phyloP scores from a whole-genome alignment of 2,329 filamentous ascomycete species.

The Diplodia intermedia region DNA sequence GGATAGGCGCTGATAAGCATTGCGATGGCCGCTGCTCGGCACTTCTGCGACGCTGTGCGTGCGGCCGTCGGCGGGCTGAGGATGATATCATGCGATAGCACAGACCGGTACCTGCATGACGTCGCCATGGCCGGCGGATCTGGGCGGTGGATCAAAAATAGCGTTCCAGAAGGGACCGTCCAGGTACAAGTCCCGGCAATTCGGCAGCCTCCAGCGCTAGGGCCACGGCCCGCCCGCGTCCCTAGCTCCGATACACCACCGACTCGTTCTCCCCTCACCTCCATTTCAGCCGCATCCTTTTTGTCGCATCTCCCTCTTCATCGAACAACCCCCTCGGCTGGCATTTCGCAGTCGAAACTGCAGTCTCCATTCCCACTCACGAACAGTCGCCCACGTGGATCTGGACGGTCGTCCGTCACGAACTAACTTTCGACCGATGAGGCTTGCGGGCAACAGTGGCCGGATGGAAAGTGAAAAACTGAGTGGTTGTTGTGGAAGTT shows the following conservation, averaged over 20 bases:
- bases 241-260: background rate
- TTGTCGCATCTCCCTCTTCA: background rate
- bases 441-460: too few relatives aligned
- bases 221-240: constrained; percentile 5
- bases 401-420: too few relatives aligned
- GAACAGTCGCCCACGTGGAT: too few relatives aligned
- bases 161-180: background rate
- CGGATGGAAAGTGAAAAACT: too few relatives aligned
- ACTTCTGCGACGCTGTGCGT: background rate
- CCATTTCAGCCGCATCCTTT: background rate
- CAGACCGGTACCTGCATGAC: constrained; percentile 9
- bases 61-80: background rate
- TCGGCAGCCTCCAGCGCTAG: constrained; percentile 5
- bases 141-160: constrained; percentile 15
- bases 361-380: too few relatives aligned
- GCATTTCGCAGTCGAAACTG: too few relatives aligned
- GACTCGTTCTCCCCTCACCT: background rate
- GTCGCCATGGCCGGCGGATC: background rate
- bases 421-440: too few relatives aligned
- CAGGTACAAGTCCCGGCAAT: background rate
- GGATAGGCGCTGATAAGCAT: background rate
- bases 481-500: too few relatives aligned
- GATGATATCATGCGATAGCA: constrained; percentile 11
- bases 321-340: too few relatives aligned
- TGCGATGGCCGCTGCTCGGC: background rate